These are phyloP conservation scores for Elsinoe arachidis DNA, from an alignment of 2,329 filamentous ascomycete genomes.

Conservation along the genomic window DNA sequence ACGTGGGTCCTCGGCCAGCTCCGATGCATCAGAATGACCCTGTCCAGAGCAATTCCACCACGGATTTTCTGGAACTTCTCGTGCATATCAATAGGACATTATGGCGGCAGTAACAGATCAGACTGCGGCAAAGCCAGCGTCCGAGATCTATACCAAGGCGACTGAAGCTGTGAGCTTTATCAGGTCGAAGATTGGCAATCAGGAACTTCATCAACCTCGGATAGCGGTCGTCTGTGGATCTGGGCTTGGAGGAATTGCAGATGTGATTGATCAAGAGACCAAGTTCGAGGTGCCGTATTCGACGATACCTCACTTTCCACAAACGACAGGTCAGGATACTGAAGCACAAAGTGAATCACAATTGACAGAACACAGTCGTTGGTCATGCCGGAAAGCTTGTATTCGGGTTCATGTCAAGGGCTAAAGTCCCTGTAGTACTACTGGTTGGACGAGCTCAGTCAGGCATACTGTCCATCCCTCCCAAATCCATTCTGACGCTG, in stretches of 20 bases:
- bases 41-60: not conserved
- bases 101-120: conserved; percentile 16
- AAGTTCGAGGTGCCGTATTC: conserved; percentile 49
- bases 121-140: conserved; percentile 6
- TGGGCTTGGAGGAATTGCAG: conserved; percentile 52
- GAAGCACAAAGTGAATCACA: not conserved
- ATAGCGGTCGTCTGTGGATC: conserved; percentile 59
- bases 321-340: conserved; percentile 45
- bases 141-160: conserved; percentile 33
- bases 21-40: not conserved
- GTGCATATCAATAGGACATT: not conserved
- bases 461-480: conserved; percentile 27
- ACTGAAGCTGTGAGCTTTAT: conserved; percentile 45
- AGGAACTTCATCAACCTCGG: conserved; percentile 41
- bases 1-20: not conserved
- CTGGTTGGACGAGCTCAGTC: conserved; percentile 58
- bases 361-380: conserved; percentile 20
- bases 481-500: not conserved
- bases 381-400: conserved; percentile 59
- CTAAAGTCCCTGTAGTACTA: conserved; percentile 49
- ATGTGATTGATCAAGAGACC: conserved; percentile 44
- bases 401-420: conserved; percentile 49
- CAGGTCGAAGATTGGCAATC: conserved; percentile 39
- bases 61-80: not conserved
- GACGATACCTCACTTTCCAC: conserved; percentile 53